Evolutionary conservation across 129 eudicot species (phyloP), one percentile per base, ranked within the genome.

Genomic region (Flaveria robusta): DNA sequence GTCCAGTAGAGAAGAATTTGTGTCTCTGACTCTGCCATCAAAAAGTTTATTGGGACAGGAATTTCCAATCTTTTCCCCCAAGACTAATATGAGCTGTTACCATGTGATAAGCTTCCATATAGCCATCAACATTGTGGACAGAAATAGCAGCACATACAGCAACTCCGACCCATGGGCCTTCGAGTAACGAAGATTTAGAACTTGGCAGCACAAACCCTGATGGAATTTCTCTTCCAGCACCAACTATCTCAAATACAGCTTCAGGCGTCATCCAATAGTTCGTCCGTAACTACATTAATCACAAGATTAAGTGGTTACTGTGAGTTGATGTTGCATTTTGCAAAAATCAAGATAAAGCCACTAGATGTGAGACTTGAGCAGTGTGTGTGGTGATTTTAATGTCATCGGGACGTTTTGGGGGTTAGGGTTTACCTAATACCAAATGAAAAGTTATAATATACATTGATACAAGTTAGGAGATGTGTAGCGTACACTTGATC

Each of bases 241-340:
- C 23, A n/a, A n/a, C n/a, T n/a, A 74, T 58, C 69, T 39, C 77
- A 58, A 74, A 74, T 22, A 74, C 56, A 74, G 77, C 77, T 58
- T 74, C 69, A 6, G 69, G 77, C 58, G 77, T 23, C 15, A 20
- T 74, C 77, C 77, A 41, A 59, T 58, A 22, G 13, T 74, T 42
- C 26, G 69, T 20, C 2, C 68, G 15, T 14, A 72, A 59, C 77
- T 74, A 29, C 55, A 72, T 9, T 22, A 10, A 12, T 4, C 0
- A 19, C 11, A 72, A 24, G 9, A 52, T 24, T 24, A 24, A 0
- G 43, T 39, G 3, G 1, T 39, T 39, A 56, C n/a, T n/a, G n/a
- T n/a, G n/a, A n/a, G n/a, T n/a, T n/a, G n/a, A n/a, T n/a, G n/a
- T n/a, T n/a, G n/a, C n/a, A n/a, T n/a, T n/a, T n/a, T n/a, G n/a